Base-by-base conservation (phyloP, 495 filamentous ascomycete genomes). In the Neurospora sp. region DNA sequence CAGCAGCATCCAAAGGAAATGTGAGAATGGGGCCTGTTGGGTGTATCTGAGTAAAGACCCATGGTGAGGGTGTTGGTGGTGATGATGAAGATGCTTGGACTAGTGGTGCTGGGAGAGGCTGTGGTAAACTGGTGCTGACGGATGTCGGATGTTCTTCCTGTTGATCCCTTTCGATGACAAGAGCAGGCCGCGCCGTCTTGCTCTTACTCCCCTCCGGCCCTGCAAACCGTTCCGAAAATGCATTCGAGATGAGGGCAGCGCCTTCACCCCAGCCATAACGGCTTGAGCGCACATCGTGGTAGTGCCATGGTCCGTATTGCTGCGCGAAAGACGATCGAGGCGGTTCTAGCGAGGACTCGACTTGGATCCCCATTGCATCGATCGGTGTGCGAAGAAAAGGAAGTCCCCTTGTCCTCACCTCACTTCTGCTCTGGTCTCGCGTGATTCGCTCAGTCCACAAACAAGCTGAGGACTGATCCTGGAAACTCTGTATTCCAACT, bases 301-400 rank as follows among this genome's bases (percentile, higher is more conserved):
- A 75, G 40, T 74, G 77, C 80, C 80, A 81, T 69, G 79, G 76
- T n/a, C 77, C 80, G 70, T 80, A 73, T 38, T 78, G 77, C 39
- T 44, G 39, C 16, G 42, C 18, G 27, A 66, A 69, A 39, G 42
- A 44, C 71, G 39, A 44, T 66, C 42, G 31, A 35, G 42, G 71
- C n/a, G 42, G 54, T 42, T 79, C 76, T 27, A 80, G 71, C 38
- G 78, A 73, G 59, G 76, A 72, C 42, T 80, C 78, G 27, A 80
- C 38, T 46, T 81, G 79, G 27, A 80, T 71, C 69, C 74, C 76
- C 78, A 80, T 80, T n/a, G 66, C 71, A 54, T 39, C 72, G 23
- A 71, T 46, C 38, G 44, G 42, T 27, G 5, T 27, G 39, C 14
- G 31, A 40, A 39, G 39, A 39, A 39, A 35, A 35, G 31, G 31